These are phyloP conservation scores for Phytophthora pisi DNA, from an alignment of 352 stramenopile species.

Conservation along the genomic window DNA sequence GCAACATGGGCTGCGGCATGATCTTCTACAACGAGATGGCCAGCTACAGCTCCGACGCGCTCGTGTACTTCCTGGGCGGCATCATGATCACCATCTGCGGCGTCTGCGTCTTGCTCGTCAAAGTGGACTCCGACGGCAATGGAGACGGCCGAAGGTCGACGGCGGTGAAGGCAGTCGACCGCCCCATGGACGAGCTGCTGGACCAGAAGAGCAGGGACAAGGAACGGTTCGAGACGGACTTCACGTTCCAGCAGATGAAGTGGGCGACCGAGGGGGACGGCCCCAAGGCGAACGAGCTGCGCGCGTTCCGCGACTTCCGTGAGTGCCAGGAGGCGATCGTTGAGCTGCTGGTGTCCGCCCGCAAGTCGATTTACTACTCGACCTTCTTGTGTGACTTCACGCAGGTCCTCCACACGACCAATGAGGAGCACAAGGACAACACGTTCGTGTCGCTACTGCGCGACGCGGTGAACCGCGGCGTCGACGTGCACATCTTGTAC, in stretches of 20 bases:
- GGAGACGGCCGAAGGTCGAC: conserved; percentile 16
- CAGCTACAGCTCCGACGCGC: conserved; percentile 49
- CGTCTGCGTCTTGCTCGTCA: conserved; percentile 67
- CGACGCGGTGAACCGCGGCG: conserved; percentile 60
- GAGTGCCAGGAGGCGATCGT: conserved; percentile 72
- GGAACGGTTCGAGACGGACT: conserved; percentile 43
- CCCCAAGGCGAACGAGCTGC: conserved; percentile 28
- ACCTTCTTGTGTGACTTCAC: conserved; percentile 84
- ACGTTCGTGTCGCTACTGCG: conserved; percentile 73
- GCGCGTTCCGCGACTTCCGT: conserved; percentile 61
- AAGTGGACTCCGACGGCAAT: conserved; percentile 41
- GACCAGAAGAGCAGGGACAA: conserved; percentile 26
- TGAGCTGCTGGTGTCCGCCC: conserved; percentile 54
- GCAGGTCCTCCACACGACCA: conserved; percentile 47
- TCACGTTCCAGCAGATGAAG: conserved; percentile 69
- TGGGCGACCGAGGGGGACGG: conserved; percentile 45
- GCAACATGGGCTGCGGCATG: conserved; percentile 77
- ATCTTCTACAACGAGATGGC: conserved; percentile 85
- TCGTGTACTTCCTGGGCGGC: conserved; percentile 59
- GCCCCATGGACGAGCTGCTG: conserved; percentile 32
- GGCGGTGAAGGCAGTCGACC: conserved; percentile 29
- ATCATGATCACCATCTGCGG: conserved; percentile 63
- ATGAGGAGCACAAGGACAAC: conserved; percentile 34
- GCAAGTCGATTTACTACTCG: conserved; percentile 75
- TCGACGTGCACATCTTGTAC: conserved; percentile 75